Conservation (phyloP, 192 early-diverging fungal species). For the Cetraspora pellucida region DNA sequence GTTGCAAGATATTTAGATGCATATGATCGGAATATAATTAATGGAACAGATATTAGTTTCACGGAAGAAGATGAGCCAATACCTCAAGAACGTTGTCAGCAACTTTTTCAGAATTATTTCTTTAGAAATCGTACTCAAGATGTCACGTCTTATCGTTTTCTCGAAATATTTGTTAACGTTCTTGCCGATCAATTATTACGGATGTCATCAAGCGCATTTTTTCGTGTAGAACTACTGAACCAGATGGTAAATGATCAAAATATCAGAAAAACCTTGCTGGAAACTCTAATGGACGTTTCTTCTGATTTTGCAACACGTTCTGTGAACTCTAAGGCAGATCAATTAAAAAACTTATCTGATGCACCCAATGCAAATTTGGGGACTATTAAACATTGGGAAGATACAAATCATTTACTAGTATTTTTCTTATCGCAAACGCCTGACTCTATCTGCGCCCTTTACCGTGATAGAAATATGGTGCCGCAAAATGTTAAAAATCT, state of each 20-base stretch:
- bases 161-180: conserved; percentile 32
- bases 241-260: conserved; percentile 14
- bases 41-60: conserved; percentile 24
- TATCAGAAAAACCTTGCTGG: conserved; percentile 30
- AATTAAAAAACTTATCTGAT: neutral
- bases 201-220: conserved; percentile 30
- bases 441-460: conserved; percentile 30
- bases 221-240: conserved; percentile 14
- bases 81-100: conserved; percentile 6
- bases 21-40: neutral
- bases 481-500: conserved; percentile 25
- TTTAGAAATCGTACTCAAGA: neutral
- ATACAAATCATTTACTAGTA: conserved; percentile 33
- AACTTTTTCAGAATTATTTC: conserved; percentile 24
- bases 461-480: conserved; percentile 19
- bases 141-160: conserved; percentile 28
- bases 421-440: conserved; percentile 35
- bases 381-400: conserved; percentile 17
- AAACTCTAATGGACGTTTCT: conserved; percentile 29
- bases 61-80: neutral
- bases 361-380: neutral
- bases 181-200: neutral
- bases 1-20: conserved; percentile 21
- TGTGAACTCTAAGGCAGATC: conserved; percentile 1
- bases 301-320: conserved; percentile 37